Evolutionary conservation across 2,329 filamentous ascomycete species (phyloP), one percentile per base, ranked within the genome.

Genomic region (Septoria petroselini): DNA sequence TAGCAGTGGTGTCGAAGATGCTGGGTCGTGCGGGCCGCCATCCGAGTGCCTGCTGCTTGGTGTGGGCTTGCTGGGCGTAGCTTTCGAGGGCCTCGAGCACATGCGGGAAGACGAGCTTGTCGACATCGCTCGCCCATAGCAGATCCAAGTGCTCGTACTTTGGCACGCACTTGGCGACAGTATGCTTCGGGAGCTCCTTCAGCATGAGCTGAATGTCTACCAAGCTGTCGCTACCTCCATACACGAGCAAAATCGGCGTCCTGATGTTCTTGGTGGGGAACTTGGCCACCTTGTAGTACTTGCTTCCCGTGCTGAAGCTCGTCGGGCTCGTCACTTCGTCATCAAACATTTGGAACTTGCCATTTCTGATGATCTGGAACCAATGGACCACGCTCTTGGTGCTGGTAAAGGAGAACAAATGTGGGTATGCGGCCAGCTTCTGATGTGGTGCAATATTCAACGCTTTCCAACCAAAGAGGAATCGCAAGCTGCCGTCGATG

Each of bases 361-460:
- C 88, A 63, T 91, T 96, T 58, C 93, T 85, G 62, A 98, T 98
- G 66, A 98, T 96, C 67, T 98, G 93, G 68, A 98, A 98, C 93
- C 93, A 98, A 67, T 98, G 93, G 0, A 98, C 93, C 7, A 98
- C 90, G 15, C 85, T 91, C 71, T 98, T 98, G 50, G 90, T 95
- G 67, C 88, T 95, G 0, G 91, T 96, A 68, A 91, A 97, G 0
- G 91, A 96, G 73, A 95, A 98, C 0, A 98, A 74, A 72, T 98
- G 93, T 7, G 91, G 86, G 67, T 98, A 98, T 1, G 90, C 90
- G 2, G 93, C 93, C 14, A 98, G 80, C 66, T 98, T 98, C 70
- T 98, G 93, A 50, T 85, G 84, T 0, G 82, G 73, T 7, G 82
- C 82, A 54, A 98, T 96, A 67, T 97, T 98, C 51, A 76, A 75